Conservation (phyloP, 2,329 filamentous ascomycete genomes). For the Zymoseptoria passerinii region DNA sequence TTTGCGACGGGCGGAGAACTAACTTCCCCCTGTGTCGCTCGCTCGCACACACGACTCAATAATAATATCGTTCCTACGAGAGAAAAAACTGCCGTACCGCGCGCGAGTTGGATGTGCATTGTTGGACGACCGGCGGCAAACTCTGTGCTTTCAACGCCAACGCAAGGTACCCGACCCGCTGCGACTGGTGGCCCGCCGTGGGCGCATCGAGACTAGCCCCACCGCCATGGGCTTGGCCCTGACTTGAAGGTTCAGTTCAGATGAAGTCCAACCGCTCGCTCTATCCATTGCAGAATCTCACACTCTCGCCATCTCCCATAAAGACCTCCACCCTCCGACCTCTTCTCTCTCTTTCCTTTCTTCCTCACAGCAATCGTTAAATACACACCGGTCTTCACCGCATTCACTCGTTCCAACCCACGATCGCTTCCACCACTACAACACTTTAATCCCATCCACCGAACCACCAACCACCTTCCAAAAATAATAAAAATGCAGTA, state of each 20-base stretch:
- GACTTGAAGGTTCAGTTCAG: background rate
- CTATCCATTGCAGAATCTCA: background rate
- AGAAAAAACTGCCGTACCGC: no score
- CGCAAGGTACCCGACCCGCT: background rate
- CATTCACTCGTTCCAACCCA: background rate
- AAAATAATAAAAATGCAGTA: background rate
- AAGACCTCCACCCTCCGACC: background rate
- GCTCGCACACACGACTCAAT: no score
- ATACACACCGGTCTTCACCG: background rate
- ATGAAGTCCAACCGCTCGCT: background rate
- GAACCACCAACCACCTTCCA: background rate
- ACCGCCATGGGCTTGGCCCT: no score
- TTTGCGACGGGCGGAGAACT: background rate
- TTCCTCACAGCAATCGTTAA: background rate
- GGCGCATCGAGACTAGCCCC: background rate
- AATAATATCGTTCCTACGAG: no score
- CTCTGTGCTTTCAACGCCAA: background rate
- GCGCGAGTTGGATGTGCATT: no score
- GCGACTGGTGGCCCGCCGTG: background rate
- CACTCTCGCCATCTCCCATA: background rate
- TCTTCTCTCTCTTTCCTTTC: background rate
- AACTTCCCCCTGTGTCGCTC: background rate
- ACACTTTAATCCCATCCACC: background rate
- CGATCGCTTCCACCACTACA: background rate
- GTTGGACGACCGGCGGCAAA: background rate